Evolutionary conservation across 306 rosid species (phyloP).

Genomic region (Prunus padus): DNA sequence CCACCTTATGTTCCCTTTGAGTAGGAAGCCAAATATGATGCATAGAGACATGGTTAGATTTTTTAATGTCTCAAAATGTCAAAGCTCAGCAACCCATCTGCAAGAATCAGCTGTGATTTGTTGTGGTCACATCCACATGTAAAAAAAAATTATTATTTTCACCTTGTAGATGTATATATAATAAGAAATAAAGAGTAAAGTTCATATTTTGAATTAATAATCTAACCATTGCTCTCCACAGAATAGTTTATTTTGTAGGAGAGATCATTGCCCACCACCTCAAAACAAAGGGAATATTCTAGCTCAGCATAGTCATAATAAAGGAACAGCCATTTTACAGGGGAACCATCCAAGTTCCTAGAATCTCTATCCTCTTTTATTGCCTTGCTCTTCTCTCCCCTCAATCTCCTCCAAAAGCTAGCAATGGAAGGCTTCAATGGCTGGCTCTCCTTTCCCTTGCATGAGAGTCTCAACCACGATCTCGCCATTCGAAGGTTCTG

Average conservation of each 20-base stretch:
- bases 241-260: slow-evolving; percentile 6
- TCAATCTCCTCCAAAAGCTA: slow-evolving; percentile 11
- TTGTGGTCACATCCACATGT: not conserved
- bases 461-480: slow-evolving; percentile 46
- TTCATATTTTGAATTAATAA: not conserved
- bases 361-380: not conserved
- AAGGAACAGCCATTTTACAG: slow-evolving; percentile 11
- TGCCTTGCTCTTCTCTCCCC: slow-evolving; percentile 13
- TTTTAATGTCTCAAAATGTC: not conserved
- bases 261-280: slow-evolving; percentile 2
- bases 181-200: not conserved
- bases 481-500: slow-evolving; percentile 69
- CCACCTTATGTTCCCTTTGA: slow-evolving; percentile 10
- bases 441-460: slow-evolving; percentile 43
- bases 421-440: slow-evolving; percentile 47
- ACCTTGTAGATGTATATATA: not conserved
- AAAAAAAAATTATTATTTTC: not conserved
- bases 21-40: not conserved
- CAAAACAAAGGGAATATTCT: slow-evolving; percentile 24
- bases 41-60: not conserved
- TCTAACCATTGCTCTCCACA: not conserved
- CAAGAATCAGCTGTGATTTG: not conserved
- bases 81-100: not conserved
- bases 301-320: slow-evolving; percentile 12
- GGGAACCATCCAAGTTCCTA: not conserved